Percentiles rank a stretch among this genome's conserved stretches.
phyloP scores from a whole-genome alignment of 345 rosid genomes.

The Euphorbia pulcherrima region DNA sequence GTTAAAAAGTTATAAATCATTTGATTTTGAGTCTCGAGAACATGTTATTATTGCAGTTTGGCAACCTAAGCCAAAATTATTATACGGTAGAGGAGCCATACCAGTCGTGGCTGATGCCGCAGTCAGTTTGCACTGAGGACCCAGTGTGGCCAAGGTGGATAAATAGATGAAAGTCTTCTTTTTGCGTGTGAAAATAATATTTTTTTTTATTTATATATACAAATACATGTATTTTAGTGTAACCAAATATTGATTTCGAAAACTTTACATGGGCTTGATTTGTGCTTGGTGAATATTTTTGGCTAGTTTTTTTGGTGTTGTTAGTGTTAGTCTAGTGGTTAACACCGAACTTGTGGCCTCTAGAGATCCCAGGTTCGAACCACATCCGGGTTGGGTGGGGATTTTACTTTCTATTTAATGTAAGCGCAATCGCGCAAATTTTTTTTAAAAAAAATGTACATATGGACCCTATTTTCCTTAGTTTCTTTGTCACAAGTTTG shows the following conservation, averaged over 20 bases:
- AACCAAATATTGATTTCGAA: background rate
- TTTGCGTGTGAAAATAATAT: background rate
- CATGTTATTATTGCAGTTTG: constrained; percentile 4
- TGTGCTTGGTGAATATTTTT: background rate
- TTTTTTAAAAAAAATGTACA: background rate
- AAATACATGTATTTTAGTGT: background rate
- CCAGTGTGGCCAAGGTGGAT: background rate
- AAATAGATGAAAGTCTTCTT: background rate
- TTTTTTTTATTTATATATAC: background rate
- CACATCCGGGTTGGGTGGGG: too few species aligned
- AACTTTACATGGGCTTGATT: background rate
- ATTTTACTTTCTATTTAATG: too few species aligned
- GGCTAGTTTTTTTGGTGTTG: background rate
- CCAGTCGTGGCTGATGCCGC: constrained; percentile 1
- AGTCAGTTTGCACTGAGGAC: background rate
- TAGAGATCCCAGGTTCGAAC: too few species aligned
- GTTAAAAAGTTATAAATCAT: background rate
- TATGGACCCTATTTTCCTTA: background rate
- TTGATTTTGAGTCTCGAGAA: background rate
- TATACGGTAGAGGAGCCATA: background rate
- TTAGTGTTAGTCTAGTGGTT: too few species aligned
- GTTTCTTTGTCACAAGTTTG: background rate
- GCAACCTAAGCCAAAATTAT: background rate
- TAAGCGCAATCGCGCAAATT: too few species aligned
- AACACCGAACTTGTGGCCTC: too few species aligned